Conservation (phyloP, 805 yeast species). For the Ogataea henricii region DNA sequence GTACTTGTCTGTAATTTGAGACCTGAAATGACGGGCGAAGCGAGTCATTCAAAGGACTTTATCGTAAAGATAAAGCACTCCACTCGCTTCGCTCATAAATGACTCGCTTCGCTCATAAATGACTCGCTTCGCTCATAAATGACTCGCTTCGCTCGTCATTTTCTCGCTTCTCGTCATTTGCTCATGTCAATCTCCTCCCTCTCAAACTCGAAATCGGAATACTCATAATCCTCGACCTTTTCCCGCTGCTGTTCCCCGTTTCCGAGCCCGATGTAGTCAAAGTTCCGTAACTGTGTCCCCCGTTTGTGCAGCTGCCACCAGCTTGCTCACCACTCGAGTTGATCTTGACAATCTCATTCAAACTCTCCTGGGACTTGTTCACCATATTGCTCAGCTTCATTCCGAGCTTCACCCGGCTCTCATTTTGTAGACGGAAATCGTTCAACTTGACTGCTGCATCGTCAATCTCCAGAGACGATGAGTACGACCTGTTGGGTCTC, state of each 20-base stretch:
- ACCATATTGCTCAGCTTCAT: conserved; percentile 28
- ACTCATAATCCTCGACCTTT: conserved; percentile 31
- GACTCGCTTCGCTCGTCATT: not conserved
- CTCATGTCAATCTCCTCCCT: conserved; percentile 15
- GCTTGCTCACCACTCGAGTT: not conserved
- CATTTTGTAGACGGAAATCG: conserved; percentile 31
- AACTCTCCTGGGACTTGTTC: conserved; percentile 29
- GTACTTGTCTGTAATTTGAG: too few relatives aligned
- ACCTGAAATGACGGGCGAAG: not conserved
- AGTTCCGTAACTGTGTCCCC: not conserved
- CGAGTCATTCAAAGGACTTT: not conserved
- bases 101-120: not conserved
- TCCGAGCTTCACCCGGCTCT: conserved; percentile 32
- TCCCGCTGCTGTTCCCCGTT: not conserved
- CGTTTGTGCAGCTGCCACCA: not conserved
- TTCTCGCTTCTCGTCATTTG: not conserved
- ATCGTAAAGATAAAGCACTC: too few relatives aligned
- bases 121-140: not conserved
- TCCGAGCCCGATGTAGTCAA: conserved; percentile 1
- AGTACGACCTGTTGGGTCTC: conserved; percentile 10
- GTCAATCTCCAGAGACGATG: conserved; percentile 24
- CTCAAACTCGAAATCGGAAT: conserved; percentile 36
- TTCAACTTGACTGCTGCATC: conserved; percentile 33
- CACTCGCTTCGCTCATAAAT: not conserved
- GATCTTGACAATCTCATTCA: conserved; percentile 8